Evolutionary conservation across 495 filamentous ascomycete genomes (phyloP), one percentile per base, ranked within the genome.

Genomic region (Filosporella fistucella): DNA sequence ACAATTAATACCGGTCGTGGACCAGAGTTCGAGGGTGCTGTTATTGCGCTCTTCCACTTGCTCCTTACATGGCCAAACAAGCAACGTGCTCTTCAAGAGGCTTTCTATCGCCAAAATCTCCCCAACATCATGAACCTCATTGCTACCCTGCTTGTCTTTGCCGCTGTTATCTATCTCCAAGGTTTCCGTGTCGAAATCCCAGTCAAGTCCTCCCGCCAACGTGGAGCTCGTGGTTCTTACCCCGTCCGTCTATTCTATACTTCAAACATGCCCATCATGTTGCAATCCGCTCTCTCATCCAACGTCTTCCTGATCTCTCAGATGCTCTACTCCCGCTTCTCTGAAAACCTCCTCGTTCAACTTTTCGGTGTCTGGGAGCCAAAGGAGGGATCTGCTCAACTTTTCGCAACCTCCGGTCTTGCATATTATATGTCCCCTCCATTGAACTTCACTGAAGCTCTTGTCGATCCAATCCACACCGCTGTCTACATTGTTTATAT

Each of bases 351-450:
- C 43, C 82, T 99, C 26, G 91, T 97, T 70, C 86, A 84, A 64
- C 84, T 97, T 60, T 81, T 97, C 64, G 94, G 94, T 72, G 88
- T 95, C 62, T 99, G 94, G 94, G 94, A 99, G 78, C 87, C 91
- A 45, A 86, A 85, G 66, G 93, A 97, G 57, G 94, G 94, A 58
- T 91, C 89, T 51, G 82, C 91, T 54, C 93, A 99, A 76, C 89
- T 99, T 50, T 90, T 83, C 59, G 93, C 93, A 54, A 66, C 83
- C 49, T 94, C 88, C 18, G 93, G 93, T 68, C 80, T 97, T 44
- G 89, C 91, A 45, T 99, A 97, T 80, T 98, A 97, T 75, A 97
- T 99, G 94, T 95, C 89, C 33, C 94, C 94, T 16, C 93, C 94
- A 28, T 78, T 96, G 52, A 95, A 91, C 82, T 91, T 99, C 76